Percentiles rank a stretch among this genome's conserved stretches.
phyloP scores from a whole-genome alignment of 2,329 filamentous ascomycete genomes.

The Pseudogymnoascus sp. region DNA sequence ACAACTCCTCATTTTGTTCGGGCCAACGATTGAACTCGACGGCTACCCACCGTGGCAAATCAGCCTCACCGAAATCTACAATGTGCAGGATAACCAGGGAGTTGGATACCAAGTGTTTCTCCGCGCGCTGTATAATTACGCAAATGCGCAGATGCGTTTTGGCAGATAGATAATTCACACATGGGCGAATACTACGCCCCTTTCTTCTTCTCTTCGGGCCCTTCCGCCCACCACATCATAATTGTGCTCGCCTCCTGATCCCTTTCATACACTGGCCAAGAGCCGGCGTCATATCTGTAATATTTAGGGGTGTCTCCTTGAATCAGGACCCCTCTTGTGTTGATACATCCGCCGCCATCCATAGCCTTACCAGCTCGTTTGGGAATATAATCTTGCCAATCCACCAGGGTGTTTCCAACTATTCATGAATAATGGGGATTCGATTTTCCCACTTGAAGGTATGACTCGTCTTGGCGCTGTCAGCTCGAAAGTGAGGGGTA shows the following conservation, averaged over 20 bases:
- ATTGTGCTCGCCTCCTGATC: conserved; percentile 43
- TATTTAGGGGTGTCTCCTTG: conserved; percentile 73
- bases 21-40: conserved; percentile 71
- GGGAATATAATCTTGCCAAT: conserved; percentile 72
- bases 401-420: conserved; percentile 53
- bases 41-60: conserved; percentile 98
- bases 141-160: conserved; percentile 80
- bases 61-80: conserved; percentile 87
- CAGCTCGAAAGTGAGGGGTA: no score
- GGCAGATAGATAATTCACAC: conserved; percentile 44
- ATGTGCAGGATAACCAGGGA: conserved; percentile 64
- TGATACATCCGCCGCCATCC: conserved; percentile 58
- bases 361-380: conserved; percentile 60
- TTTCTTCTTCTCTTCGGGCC: not conserved
- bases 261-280: conserved; percentile 62
- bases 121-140: conserved; percentile 73
- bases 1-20: conserved; percentile 81
- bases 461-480: no score
- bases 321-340: conserved; percentile 68
- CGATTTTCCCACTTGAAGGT: conserved; percentile 33
- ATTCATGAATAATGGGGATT: conserved; percentile 51
- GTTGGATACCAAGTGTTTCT: conserved; percentile 95
- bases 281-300: conserved; percentile 75
- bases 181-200: not conserved
- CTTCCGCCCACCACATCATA: conserved; percentile 19